Evolutionary conservation across 2,329 filamentous ascomycete genomes (phyloP).

Genomic region (Raffaelea arxii): DNA sequence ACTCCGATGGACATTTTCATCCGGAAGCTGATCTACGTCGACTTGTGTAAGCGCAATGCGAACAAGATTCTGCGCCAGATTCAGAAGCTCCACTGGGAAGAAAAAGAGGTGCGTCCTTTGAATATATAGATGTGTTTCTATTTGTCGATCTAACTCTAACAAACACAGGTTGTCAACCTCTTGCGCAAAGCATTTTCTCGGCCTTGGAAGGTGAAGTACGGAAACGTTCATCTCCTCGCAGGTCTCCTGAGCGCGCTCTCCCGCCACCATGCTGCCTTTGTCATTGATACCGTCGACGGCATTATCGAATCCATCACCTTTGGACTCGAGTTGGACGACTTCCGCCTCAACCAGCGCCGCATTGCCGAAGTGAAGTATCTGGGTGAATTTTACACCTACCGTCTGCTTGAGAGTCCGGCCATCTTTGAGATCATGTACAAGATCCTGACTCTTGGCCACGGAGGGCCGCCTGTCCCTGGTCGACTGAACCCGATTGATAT

Average conservation of each 20-base stretch:
- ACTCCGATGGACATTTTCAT: conserved; percentile 90
- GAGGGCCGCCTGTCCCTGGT: conserved; percentile 72
- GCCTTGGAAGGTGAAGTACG: conserved; percentile 94
- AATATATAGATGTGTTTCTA: conserved; percentile 9
- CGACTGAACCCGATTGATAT: conserved; percentile 69
- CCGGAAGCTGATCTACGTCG: conserved; percentile 83
- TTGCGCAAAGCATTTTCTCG: conserved; percentile 91
- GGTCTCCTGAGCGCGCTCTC: conserved; percentile 83
- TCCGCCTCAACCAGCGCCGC: conserved; percentile 91
- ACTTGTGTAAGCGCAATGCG: conserved; percentile 89
- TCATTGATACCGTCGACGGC: conserved; percentile 84
- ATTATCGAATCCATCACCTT: conserved; percentile 79
- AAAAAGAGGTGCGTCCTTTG: conserved; percentile 53
- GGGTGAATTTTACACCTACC: conserved; percentile 94
- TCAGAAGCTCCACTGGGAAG: conserved; percentile 94
- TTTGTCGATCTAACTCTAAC: not conserved
- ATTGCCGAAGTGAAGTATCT: conserved; percentile 95
- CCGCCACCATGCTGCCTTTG: conserved; percentile 85
- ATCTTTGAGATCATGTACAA: conserved; percentile 95
- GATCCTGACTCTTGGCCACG: conserved; percentile 86
- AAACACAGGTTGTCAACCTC: conserved; percentile 22
- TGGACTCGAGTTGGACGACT: conserved; percentile 91
- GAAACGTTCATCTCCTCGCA: conserved; percentile 87
- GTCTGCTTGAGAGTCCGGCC: conserved; percentile 89
- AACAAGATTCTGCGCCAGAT: conserved; percentile 92